phyloP scores from a whole-genome alignment of 2,329 filamentous ascomycete species.

The Annulohypoxylon truncatum region DNA sequence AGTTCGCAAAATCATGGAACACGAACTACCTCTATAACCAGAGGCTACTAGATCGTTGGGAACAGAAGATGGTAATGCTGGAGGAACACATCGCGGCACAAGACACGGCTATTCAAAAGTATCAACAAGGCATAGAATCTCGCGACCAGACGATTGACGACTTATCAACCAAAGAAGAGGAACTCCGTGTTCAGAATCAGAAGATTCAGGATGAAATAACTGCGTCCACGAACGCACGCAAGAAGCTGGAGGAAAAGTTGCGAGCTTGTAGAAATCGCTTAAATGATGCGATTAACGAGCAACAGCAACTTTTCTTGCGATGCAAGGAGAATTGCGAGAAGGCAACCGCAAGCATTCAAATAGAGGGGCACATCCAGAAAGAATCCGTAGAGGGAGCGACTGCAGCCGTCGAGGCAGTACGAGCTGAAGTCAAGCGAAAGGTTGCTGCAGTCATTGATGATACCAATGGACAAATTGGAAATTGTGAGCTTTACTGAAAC shows the following conservation, averaged over 20 bases:
- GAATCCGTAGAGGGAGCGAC: constrained; percentile 48
- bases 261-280: constrained; percentile 53
- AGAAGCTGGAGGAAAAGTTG: constrained; percentile 52
- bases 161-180: constrained; percentile 46
- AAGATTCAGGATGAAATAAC: constrained; percentile 43
- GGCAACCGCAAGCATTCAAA: constrained; percentile 51
- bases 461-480: constrained; percentile 31
- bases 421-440: constrained; percentile 35
- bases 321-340: constrained; percentile 51
- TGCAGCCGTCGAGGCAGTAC: constrained; percentile 23
- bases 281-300: constrained; percentile 60
- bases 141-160: constrained; percentile 38
- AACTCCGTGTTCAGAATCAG: constrained; percentile 45
- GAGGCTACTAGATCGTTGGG: constrained; percentile 35
- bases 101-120: constrained; percentile 27
- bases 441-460: constrained; percentile 30
- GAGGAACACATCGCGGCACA: constrained; percentile 30
- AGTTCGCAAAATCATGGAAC: constrained; percentile 42
- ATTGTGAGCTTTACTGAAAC: constrained; percentile 31
- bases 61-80: constrained; percentile 33
- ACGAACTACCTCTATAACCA: constrained; percentile 35
- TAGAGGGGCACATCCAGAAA: constrained; percentile 50
- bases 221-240: constrained; percentile 45
- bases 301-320: constrained; percentile 57
- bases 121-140: constrained; percentile 14